These are phyloP conservation scores for Sphagnum contortum DNA, from an alignment of 225 moss, liverwort and hornwort genomes.

Conservation along the genomic window DNA sequence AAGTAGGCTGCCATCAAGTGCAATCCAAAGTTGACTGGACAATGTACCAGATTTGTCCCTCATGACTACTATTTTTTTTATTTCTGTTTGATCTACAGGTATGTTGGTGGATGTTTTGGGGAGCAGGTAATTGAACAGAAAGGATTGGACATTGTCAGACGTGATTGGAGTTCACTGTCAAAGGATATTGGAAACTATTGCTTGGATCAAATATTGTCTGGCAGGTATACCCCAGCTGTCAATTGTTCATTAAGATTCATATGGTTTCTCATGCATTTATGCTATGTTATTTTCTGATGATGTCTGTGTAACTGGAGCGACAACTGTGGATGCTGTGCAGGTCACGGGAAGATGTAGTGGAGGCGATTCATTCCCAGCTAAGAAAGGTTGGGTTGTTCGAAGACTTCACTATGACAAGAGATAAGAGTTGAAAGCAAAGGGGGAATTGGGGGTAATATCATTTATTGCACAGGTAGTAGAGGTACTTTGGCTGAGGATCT, in stretches of 20 bases:
- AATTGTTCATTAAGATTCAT: too few relatives aligned
- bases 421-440: too few relatives aligned
- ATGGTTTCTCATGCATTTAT: too few relatives aligned
- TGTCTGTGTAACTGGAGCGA: background rate
- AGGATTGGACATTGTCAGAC: slow-evolving; percentile 94
- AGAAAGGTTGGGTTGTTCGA: slow-evolving; percentile 47
- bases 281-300: background rate
- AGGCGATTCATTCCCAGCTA: slow-evolving; percentile 78
- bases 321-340: slow-evolving; percentile 18
- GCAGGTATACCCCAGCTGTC: slow-evolving; percentile 32
- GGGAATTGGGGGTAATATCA: too few relatives aligned
- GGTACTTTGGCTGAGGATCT: too few relatives aligned
- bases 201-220: slow-evolving; percentile 85
- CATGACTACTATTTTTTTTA: too few relatives aligned
- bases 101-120: background rate
- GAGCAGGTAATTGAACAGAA: slow-evolving; percentile 91
- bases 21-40: too few relatives aligned
- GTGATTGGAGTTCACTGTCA: slow-evolving; percentile 95
- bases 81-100: too few relatives aligned
- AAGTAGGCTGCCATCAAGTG: too few relatives aligned
- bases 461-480: too few relatives aligned
- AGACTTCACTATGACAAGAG: too few relatives aligned
- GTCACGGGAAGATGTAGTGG: slow-evolving; percentile 92
- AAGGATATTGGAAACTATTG: slow-evolving; percentile 97
- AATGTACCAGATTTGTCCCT: too few relatives aligned